Base-by-base conservation (phyloP, 75 land plant species). In the Picea sitchensis region DNA sequence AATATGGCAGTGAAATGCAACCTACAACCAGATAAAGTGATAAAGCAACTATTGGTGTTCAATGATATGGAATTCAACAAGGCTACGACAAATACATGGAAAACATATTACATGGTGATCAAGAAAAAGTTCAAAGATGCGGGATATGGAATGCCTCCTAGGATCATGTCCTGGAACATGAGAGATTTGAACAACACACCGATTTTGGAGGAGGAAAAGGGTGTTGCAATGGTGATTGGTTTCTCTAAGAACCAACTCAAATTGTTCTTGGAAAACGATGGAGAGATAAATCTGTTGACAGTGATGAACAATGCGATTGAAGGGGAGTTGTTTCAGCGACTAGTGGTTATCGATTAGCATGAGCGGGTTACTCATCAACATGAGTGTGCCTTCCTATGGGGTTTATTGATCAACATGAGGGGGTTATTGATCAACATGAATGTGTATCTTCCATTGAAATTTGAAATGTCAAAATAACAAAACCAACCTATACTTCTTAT, bases 91-190 rank as follows among this genome's bases (percentile, higher is more conserved):
- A 69, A 76, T 7, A 75, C 78, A 2, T 82, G 85, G 86, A 80
- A 82, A 76, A 89, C 91, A 3, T 88, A 93, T 65, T 91, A 91
- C 83, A 60, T 61, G 77, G 90, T 74, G 32, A 89, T 91, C 2
- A 15, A 61, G 51, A 68, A 62, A 65, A 93, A 89, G 79, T 89
- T 79, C 78, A 44, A 32, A 59, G 85, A 80, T 77, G 73, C 65
- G 0, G 38, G 38, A 36, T 36, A 36, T 36, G 3, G 38, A 36
- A 36, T 36, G 38, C 38, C 38, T 36, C 91, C 90, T n/a, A 82
- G 87, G 88, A 91, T 91, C 2, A 84, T 91, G 76, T 93, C 91
- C 79, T 91, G 91, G 91, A 93, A 93, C 21, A 73, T 91, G 26
- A 59, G 91, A 31, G 87, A 87, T 65, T 87, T 87, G 38, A 23